These are phyloP conservation scores for Papiliotrema flavescens DNA, from an alignment of 1,284 basidiomycete species.

Conservation along the genomic window DNA sequence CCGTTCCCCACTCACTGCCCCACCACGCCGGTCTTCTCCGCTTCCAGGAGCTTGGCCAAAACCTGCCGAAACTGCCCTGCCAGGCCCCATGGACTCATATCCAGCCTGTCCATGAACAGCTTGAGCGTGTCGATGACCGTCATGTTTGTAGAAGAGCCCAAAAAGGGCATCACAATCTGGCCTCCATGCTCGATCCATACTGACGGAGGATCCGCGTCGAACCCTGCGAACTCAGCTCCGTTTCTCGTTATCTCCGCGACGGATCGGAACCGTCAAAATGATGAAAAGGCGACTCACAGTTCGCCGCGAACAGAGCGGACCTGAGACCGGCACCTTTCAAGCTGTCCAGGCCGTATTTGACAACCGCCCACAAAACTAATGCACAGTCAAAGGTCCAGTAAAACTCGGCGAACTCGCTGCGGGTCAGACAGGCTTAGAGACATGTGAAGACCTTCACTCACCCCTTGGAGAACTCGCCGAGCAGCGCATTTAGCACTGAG, in stretches of 20 bases:
- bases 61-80: conserved; percentile 27
- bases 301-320: conserved; percentile 24
- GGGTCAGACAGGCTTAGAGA: neutral
- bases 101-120: conserved; percentile 27
- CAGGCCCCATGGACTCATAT: conserved; percentile 31
- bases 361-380: conserved; percentile 30
- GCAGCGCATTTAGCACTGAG: conserved; percentile 25
- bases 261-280: neutral
- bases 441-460: conserved; percentile 13
- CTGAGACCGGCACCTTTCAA: conserved; percentile 8
- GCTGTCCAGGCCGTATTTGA: conserved; percentile 25
- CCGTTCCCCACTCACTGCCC: neutral
- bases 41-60: conserved; percentile 23
- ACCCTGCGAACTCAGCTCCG: conserved; percentile 15
- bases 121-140: conserved; percentile 15
- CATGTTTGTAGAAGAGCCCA: conserved; percentile 25
- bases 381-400: conserved; percentile 36
- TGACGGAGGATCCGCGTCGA: conserved; percentile 22
- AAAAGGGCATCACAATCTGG: conserved; percentile 25
- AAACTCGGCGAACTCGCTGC: conserved; percentile 28
- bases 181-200: conserved; percentile 30
- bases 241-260: neutral
- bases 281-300: conserved; percentile 26
- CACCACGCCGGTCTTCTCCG: conserved; percentile 2
- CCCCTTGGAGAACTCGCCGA: conserved; percentile 29